Evolutionary conservation across 768 basidiomycete species (phyloP).

Genomic region (Lactarius hatsudake): DNA sequence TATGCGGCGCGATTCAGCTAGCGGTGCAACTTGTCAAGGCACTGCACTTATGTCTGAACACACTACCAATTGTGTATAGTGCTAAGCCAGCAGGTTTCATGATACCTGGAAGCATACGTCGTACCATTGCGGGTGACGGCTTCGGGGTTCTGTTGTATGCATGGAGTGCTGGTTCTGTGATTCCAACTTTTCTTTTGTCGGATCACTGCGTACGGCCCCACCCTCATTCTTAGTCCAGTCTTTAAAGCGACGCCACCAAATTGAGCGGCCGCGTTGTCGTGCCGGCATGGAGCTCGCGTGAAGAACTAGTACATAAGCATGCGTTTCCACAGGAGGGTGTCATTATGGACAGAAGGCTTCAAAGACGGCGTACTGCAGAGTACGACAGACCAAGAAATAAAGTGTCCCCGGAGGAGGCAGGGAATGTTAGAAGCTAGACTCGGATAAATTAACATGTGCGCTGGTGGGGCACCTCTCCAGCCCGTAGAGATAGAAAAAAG

Average conservation of each 20-base stretch:
- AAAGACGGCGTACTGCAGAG: neutral
- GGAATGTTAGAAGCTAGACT: neutral
- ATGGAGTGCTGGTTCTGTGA: neutral
- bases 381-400: neutral
- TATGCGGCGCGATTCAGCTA: neutral
- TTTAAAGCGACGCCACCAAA: slow-evolving; percentile 5
- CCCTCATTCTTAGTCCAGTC: neutral
- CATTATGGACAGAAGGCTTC: neutral
- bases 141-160: neutral
- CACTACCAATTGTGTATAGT: neutral
- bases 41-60: neutral
- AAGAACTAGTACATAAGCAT: slow-evolving; percentile 7
- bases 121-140: neutral
- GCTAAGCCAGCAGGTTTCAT: neutral
- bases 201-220: neutral
- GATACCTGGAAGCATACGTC: neutral
- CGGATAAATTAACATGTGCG: neutral
- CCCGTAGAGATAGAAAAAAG: neutral
- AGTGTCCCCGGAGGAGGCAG: neutral
- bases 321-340: neutral
- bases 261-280: slow-evolving; percentile 1
- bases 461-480: neutral
- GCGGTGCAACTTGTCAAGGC: neutral
- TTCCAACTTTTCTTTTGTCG: neutral
- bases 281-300: neutral